phyloP scores from a whole-genome alignment of 495 filamentous ascomycete genomes.

The Cladorrhinum samala region DNA sequence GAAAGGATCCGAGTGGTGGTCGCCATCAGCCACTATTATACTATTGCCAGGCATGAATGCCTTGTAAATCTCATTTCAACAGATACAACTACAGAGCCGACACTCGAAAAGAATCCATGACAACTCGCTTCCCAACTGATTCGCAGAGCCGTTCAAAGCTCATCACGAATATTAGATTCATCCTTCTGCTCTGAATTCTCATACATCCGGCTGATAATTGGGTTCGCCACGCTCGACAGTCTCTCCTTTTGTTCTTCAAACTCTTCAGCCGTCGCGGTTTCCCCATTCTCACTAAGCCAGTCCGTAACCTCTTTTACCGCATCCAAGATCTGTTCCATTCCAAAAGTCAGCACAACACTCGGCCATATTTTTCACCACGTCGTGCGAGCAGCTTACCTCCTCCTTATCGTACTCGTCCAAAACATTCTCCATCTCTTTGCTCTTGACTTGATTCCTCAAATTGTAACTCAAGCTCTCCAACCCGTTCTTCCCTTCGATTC shows the following conservation, averaged over 20 bases:
- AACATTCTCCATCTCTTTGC: slow-evolving; percentile 83
- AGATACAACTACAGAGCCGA: too few species aligned
- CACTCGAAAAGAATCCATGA: too few species aligned
- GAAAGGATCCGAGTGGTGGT: neutral
- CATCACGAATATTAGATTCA: slow-evolving; percentile 2
- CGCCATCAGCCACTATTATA: neutral
- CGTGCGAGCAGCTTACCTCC: slow-evolving; percentile 43
- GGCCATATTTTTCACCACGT: neutral
- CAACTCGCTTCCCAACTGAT: too few species aligned
- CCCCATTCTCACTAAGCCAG: slow-evolving; percentile 88
- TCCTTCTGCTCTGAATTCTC: slow-evolving; percentile 27
- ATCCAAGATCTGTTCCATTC: slow-evolving; percentile 71
- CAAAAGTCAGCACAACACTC: slow-evolving; percentile 14
- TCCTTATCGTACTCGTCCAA: slow-evolving; percentile 94
- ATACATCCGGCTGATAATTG: slow-evolving; percentile 91
- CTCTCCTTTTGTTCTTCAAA: slow-evolving; percentile 97
- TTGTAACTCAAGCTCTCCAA: slow-evolving; percentile 96
- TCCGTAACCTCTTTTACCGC: slow-evolving; percentile 86
- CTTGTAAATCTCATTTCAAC: too few species aligned
- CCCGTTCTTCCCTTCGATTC: slow-evolving; percentile 90
- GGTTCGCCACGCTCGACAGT: slow-evolving; percentile 81
- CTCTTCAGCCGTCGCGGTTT: slow-evolving; percentile 76
- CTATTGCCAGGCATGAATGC: neutral
- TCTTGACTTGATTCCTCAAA: slow-evolving; percentile 92
- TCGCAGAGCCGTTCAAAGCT: slow-evolving; percentile 6